Conservation (phyloP, 2,329 filamentous ascomycete genomes). For the Lasiodiplodia gonubiensis region DNA sequence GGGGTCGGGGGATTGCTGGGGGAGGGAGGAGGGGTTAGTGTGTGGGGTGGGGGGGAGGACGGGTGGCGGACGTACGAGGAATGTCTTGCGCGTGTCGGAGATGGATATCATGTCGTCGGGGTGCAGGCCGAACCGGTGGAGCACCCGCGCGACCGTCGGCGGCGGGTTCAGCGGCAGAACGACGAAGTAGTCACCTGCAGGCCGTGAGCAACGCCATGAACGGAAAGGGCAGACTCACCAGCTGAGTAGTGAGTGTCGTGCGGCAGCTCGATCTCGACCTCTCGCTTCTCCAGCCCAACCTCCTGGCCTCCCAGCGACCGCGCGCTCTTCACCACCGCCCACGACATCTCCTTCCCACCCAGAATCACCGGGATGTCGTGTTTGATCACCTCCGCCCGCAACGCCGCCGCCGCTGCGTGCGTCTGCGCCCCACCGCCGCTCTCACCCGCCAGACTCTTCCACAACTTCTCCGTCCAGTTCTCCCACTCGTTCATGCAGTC, state of each 20-base stretch:
- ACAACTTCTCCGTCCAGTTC: slow-evolving; percentile 32
- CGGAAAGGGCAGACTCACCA: background rate
- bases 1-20: background rate
- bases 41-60: no score
- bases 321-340: background rate
- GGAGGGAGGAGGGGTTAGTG: background rate
- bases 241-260: background rate
- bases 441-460: slow-evolving; percentile 25
- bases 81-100: slow-evolving; percentile 28
- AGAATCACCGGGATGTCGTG: slow-evolving; percentile 24
- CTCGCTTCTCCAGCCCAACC: slow-evolving; percentile 29
- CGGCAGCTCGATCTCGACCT: slow-evolving; percentile 21
- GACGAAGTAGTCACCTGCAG: slow-evolving; percentile 21
- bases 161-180: slow-evolving; percentile 12
- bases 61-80: slow-evolving; percentile 16
- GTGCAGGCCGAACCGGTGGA: background rate
- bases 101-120: slow-evolving; percentile 13
- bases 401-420: background rate
- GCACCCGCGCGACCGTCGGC: background rate
- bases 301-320: slow-evolving; percentile 17
- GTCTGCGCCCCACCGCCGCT: background rate
- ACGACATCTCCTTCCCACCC: slow-evolving; percentile 31
- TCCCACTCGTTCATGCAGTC: slow-evolving; percentile 34
- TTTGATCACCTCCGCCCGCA: background rate
- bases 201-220: background rate